phyloP scores from a whole-genome alignment of 2,329 filamentous ascomycete species.

The Sordariomycetes sp. region DNA sequence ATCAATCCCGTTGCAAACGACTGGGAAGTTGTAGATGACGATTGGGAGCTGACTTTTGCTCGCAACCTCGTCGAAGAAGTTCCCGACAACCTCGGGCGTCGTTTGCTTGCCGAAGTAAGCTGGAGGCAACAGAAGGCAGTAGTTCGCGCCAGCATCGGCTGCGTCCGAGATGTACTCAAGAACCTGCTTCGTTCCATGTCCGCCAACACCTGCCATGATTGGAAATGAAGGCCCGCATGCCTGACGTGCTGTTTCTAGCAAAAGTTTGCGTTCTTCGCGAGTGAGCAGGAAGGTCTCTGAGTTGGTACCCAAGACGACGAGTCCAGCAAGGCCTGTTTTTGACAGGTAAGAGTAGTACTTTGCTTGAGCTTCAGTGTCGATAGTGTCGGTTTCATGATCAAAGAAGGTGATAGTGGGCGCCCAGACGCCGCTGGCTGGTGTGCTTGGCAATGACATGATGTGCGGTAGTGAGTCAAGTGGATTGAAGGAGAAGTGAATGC shows the following conservation, averaged over 20 bases:
- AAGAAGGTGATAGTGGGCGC: slow-evolving; percentile 46
- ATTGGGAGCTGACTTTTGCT: slow-evolving; percentile 41
- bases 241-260: slow-evolving; percentile 57
- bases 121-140: slow-evolving; percentile 50
- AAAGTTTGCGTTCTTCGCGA: slow-evolving; percentile 45
- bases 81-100: slow-evolving; percentile 44
- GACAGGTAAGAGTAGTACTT: slow-evolving; percentile 41
- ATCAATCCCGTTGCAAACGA: slow-evolving; percentile 59
- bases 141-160: slow-evolving; percentile 51
- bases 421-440: slow-evolving; percentile 30
- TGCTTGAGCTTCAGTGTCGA: slow-evolving; percentile 36
- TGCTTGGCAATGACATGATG: slow-evolving; percentile 1
- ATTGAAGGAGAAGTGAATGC: too few species aligned
- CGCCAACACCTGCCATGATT: slow-evolving; percentile 64
- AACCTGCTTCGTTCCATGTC: slow-evolving; percentile 55
- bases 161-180: slow-evolving; percentile 52
- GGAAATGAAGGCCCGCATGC: slow-evolving; percentile 80
- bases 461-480: not conserved
- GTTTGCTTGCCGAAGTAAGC: slow-evolving; percentile 59
- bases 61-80: slow-evolving; percentile 51
- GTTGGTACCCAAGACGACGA: slow-evolving; percentile 47
- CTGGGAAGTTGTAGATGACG: slow-evolving; percentile 61
- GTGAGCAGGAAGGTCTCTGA: slow-evolving; percentile 48
- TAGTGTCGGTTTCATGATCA: slow-evolving; percentile 35
- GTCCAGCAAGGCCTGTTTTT: slow-evolving; percentile 36